Evolutionary conservation across 169 alveolate species (phyloP).

Genomic region (Eimeria nieschulzi): DNA sequence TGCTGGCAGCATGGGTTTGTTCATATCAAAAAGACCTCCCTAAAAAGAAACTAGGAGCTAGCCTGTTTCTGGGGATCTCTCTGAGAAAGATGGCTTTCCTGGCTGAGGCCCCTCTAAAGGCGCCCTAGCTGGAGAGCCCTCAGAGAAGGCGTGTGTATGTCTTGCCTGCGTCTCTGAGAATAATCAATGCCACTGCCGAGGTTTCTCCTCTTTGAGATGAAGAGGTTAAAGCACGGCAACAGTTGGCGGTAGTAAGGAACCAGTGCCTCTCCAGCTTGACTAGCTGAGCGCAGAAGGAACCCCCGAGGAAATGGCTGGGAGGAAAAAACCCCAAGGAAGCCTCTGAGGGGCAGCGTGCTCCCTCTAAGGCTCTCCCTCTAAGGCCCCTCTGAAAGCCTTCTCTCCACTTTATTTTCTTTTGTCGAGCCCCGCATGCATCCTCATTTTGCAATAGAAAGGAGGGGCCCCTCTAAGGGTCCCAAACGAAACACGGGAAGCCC

Average conservation of each 20-base stretch:
- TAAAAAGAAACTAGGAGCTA: too few species aligned
- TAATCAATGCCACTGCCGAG: slow-evolving; percentile 90
- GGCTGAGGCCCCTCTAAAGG: too few species aligned
- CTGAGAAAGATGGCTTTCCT: too few species aligned
- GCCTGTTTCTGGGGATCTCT: too few species aligned
- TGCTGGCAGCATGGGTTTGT: neutral
- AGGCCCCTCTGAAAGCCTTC: neutral
- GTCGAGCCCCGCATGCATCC: too few species aligned
- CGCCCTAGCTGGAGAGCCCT: neutral
- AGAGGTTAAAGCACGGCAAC: slow-evolving; percentile 91
- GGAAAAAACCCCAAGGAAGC: too few species aligned
- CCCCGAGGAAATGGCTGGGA: neutral
- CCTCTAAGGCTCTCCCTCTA: neutral
- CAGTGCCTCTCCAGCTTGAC: slow-evolving; percentile 93
- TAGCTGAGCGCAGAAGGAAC: slow-evolving; percentile 74
- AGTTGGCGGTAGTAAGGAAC: slow-evolving; percentile 96
- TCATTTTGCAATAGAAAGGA: neutral
- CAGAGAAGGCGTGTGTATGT: neutral
- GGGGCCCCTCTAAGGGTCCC: neutral
- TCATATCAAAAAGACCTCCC: too few species aligned
- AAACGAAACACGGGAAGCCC: neutral
- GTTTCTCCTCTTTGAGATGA: slow-evolving; percentile 87
- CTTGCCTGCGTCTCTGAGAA: slow-evolving; percentile 87
- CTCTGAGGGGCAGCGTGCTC: neutral
- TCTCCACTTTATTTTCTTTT: too few species aligned